A percentile compares a stretch with the other conserved stretches of the same genome.
phyloP scores from a whole-genome alignment of 352 stramenopile species.

The Peronospora farinosa region DNA sequence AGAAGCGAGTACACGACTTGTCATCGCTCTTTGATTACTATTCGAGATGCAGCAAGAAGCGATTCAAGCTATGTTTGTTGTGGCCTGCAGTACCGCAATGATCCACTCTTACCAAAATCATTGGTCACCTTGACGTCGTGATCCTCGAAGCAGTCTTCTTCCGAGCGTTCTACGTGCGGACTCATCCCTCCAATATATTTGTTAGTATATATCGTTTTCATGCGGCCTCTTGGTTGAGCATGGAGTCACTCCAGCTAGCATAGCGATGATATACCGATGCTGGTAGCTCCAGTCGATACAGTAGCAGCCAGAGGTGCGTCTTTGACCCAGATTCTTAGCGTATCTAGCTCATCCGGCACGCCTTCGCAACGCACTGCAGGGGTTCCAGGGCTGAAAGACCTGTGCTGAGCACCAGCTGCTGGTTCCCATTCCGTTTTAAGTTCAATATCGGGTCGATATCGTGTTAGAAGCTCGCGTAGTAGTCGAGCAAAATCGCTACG shows the following conservation, averaged over 20 bases:
- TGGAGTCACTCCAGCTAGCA: conserved; percentile 9
- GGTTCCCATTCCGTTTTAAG: conserved; percentile 67
- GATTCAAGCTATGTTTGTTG: conserved; percentile 21
- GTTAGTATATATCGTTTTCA: conserved; percentile 15
- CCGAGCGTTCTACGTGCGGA: conserved; percentile 14
- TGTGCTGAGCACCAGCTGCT: conserved; percentile 25
- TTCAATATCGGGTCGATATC: conserved; percentile 60
- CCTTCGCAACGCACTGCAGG: conserved; percentile 15
- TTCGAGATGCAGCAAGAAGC: neutral
- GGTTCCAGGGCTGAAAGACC: conserved; percentile 12
- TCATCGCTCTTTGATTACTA: too few relatives aligned
- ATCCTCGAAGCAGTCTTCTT: conserved; percentile 24
- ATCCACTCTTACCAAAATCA: conserved; percentile 17
- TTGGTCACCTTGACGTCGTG: conserved; percentile 8
- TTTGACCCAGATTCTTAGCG: conserved; percentile 67
- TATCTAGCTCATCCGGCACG: conserved; percentile 44
- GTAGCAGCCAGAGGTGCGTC: conserved; percentile 22
- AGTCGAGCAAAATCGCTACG: conserved; percentile 62
- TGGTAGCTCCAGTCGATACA: conserved; percentile 5
- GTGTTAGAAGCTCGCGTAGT: conserved; percentile 46
- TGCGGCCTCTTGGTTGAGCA: neutral
- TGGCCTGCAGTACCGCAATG: conserved; percentile 17
- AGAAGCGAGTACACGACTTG: neutral
- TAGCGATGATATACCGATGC: conserved; percentile 12
- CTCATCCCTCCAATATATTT: conserved; percentile 4